A percentile compares a stretch with the other conserved stretches of the same genome.
Conservation (phyloP, 2,329 filamentous ascomycete species). For the Trichoderma arundinaceum region DNA sequence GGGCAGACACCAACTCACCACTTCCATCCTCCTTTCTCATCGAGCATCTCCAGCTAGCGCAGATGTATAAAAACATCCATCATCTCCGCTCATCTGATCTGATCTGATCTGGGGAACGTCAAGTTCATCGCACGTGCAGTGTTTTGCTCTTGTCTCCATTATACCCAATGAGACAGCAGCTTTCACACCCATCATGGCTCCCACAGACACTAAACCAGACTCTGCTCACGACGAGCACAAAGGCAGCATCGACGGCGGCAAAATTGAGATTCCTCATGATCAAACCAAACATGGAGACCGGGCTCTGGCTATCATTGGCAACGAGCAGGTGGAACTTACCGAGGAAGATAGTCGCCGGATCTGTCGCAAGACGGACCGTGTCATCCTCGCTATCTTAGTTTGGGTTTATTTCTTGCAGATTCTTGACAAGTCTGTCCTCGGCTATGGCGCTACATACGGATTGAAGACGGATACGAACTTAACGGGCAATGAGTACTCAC, state of each 20-base stretch:
- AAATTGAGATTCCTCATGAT: not conserved
- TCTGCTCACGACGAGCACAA: slow-evolving; percentile 5
- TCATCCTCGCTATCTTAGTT: slow-evolving; percentile 59
- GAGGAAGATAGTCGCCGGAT: slow-evolving; percentile 50
- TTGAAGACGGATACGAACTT: slow-evolving; percentile 56
- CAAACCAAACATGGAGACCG: slow-evolving; percentile 1
- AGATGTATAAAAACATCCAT: not conserved
- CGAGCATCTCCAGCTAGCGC: not conserved
- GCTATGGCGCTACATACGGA: slow-evolving; percentile 63
- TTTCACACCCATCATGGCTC: no score
- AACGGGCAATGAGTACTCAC: slow-evolving; percentile 60
- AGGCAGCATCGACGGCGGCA: slow-evolving; percentile 6
- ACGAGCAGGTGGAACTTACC: slow-evolving; percentile 28
- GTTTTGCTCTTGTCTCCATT: no score
- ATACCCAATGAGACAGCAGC: no score
- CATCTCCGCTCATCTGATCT: no score
- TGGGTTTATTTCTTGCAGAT: slow-evolving; percentile 65
- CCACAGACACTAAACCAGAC: not conserved
- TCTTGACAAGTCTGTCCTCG: slow-evolving; percentile 63
- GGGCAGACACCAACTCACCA: slow-evolving; percentile 8
- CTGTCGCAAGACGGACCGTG: slow-evolving; percentile 64
- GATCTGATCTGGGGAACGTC: no score
- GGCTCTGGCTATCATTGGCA: slow-evolving; percentile 5
- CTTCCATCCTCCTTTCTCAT: not conserved
- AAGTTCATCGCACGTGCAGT: no score